Conservation (phyloP, 306 rosid species). For the Malus sylvestris region DNA sequence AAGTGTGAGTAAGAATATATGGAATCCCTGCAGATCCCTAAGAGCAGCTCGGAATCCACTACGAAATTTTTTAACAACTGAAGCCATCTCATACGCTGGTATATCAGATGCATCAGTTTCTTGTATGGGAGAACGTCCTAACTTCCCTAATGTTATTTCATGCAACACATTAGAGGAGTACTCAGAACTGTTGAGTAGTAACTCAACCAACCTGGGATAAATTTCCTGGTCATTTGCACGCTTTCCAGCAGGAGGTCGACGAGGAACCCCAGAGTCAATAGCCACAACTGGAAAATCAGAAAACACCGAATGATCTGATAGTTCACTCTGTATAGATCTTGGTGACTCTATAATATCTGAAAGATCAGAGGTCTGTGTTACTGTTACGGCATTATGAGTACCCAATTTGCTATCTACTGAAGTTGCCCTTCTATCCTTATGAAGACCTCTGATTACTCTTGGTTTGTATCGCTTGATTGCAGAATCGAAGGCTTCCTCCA, state of each 20-base stretch:
- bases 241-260: constrained; percentile 92
- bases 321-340: constrained; percentile 41
- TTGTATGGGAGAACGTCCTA: constrained; percentile 49
- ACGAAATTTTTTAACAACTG: constrained; percentile 54
- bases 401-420: constrained; percentile 54
- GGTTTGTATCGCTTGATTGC: constrained; percentile 63
- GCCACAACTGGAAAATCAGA: constrained; percentile 68
- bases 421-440: constrained; percentile 78
- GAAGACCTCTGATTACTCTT: constrained; percentile 46
- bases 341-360: constrained; percentile 65
- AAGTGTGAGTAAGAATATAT: constrained; percentile 78
- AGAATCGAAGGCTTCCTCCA: constrained; percentile 56
- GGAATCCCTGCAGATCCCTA: constrained; percentile 87
- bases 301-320: constrained; percentile 31
- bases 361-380: constrained; percentile 59
- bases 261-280: constrained; percentile 95
- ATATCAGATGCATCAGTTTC: constrained; percentile 37
- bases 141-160: constrained; percentile 76
- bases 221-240: constrained; percentile 83
- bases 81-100: constrained; percentile 29
- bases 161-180: constrained; percentile 66
- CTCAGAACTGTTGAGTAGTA: constrained; percentile 68
- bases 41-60: constrained; percentile 82
- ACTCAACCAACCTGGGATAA: constrained; percentile 90
- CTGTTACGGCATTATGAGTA: constrained; percentile 42